These are phyloP conservation scores for Phialocephala sp. DNA, from an alignment of 2,329 filamentous ascomycete genomes.

Conservation along the genomic window DNA sequence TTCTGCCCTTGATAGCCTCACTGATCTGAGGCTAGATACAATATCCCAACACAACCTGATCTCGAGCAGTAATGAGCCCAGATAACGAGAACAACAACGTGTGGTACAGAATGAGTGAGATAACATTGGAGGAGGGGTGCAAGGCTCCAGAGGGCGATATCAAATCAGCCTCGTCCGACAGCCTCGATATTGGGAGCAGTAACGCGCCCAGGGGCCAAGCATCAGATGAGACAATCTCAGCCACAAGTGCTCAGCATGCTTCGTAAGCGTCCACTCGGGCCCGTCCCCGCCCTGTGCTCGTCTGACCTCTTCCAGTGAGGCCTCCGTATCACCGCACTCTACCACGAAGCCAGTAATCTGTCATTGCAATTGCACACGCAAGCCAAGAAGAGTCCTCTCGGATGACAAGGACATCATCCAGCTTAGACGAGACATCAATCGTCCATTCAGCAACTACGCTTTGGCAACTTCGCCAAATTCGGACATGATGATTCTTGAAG, in stretches of 20 bases:
- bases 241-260: neutral
- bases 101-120: neutral
- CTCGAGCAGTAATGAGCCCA: neutral
- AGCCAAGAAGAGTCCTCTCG: neutral
- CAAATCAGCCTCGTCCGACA: neutral
- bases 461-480: neutral
- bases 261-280: neutral
- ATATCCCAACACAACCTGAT: no score
- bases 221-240: neutral
- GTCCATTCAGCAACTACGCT: neutral
- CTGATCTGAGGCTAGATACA: no score
- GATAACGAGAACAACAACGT: neutral
- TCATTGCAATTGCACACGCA: neutral
- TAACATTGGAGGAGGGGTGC: constrained; percentile 4
- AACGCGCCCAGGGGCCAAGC: neutral
- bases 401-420: neutral
- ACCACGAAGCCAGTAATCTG: neutral
- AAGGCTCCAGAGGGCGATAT: neutral
- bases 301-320: neutral
- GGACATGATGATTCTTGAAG: neutral
- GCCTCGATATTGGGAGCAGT: neutral
- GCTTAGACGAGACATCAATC: neutral
- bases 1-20: no score
- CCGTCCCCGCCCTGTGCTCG: neutral
- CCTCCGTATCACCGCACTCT: neutral